A percentile compares a stretch with the other conserved stretches of the same genome.
These are phyloP conservation scores for Mycosphaerella sp. DNA, from an alignment of 2,329 filamentous ascomycete species.

Conservation along the genomic window DNA sequence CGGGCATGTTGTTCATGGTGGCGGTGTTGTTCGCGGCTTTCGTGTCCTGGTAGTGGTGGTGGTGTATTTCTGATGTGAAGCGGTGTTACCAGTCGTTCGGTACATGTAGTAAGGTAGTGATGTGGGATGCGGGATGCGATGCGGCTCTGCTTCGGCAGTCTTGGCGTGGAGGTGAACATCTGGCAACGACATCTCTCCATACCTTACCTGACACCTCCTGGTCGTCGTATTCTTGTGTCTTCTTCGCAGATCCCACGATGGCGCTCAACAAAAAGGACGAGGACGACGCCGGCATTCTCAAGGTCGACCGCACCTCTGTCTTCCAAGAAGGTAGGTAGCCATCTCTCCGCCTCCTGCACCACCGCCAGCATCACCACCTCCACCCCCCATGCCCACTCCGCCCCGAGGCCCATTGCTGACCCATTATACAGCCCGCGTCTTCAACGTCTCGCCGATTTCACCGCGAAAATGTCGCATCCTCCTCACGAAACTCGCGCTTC, in stretches of 20 bases:
- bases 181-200: slow-evolving; percentile 4
- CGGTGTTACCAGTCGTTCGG: too few species aligned
- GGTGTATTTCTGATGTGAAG: not conserved
- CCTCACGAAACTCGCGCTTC: slow-evolving; percentile 91
- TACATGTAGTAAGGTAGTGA: too few species aligned
- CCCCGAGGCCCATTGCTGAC: not conserved
- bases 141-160: slow-evolving; percentile 7
- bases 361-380: not conserved
- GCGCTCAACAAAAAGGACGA: slow-evolving; percentile 99
- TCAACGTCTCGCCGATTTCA: slow-evolving; percentile 95
- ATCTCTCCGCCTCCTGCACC: too few species aligned
- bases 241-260: slow-evolving; percentile 48
- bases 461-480: slow-evolving; percentile 96
- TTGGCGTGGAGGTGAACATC: slow-evolving; percentile 4
- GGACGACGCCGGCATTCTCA: slow-evolving; percentile 91
- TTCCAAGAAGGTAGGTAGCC: slow-evolving; percentile 84
- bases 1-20: slow-evolving; percentile 28
- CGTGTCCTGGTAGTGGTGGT: not conserved
- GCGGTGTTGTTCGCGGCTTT: slow-evolving; percentile 3
- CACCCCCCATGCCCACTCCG: slow-evolving; percentile 6
- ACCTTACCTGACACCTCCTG: not conserved
- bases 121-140: not conserved
- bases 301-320: slow-evolving; percentile 94
- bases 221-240: not conserved
- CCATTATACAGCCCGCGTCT: slow-evolving; percentile 68